Base-by-base conservation (phyloP, 495 filamentous ascomycete species). In the Aspergillus bridgeri region DNA sequence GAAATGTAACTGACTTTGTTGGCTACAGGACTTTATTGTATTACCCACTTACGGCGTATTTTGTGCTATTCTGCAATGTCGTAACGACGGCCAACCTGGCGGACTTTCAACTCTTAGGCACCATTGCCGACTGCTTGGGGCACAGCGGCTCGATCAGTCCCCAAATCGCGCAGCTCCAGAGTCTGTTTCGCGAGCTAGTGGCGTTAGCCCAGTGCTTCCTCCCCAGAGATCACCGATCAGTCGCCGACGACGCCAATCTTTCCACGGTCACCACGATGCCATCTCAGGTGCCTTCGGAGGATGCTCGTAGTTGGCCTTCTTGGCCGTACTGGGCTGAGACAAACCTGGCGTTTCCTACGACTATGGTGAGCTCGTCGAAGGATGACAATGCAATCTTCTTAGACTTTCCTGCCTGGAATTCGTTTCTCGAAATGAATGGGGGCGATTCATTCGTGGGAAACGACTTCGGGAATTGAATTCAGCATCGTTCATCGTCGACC, bases 31-130 rank as follows among this genome's bases (percentile, higher is more conserved):
- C 64, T 11, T 51, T 66, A 20, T 49, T 61, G 15, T 63, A 52
- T 29, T 66, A 61, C 50, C 64, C 64, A 13, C 27, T 59, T 19
- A 66, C 64, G 8, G 58, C 64, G 5, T 61, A 48, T 48, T 57
- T 66, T 21, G 56, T 59, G 3, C 42, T 66, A 15, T 61, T 66
- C 42, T 66, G 60, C 49, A 66, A 66, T 33, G 56, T 56, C 6
- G 46, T 66, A 1, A 59, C 56, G 3, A 61, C 64, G 21, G 59
- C 49, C 19, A 46, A 66, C 47, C 47, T 53, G 3, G 64, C 53
- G 15, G 61, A 66, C 49, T 63, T 64, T 25, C 53, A 59, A n/a
- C 59, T 66, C 7, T 48, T 66, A 20, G 57, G 51, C 46, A 49
- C 58, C 4, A 51, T 59, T 23, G 59, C 59, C 8, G 45, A 64